Evolutionary conservation across 2,329 filamentous ascomycete genomes (phyloP).

Genomic region (Acephala macrosclerotiorum): DNA sequence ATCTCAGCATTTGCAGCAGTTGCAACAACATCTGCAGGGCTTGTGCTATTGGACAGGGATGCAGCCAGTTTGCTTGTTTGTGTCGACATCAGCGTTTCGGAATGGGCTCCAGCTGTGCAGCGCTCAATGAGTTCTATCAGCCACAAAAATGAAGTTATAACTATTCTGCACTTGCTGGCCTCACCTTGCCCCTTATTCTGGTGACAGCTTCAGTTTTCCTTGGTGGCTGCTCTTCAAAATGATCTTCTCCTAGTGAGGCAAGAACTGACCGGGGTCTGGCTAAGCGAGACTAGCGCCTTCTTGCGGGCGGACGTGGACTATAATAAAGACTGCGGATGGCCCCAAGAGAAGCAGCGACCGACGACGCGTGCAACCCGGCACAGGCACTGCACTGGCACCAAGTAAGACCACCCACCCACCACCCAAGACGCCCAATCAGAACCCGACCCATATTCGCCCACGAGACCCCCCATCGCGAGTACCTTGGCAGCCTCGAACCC

Average conservation of each 20-base stretch:
- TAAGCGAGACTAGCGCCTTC: slow-evolving; percentile 14
- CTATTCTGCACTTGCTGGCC: neutral
- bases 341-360: slow-evolving; percentile 25
- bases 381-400: neutral
- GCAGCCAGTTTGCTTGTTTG: slow-evolving; percentile 17
- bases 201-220: neutral
- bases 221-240: slow-evolving; percentile 14
- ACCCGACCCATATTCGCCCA: neutral
- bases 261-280: slow-evolving; percentile 25
- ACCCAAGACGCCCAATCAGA: neutral
- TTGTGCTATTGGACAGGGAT: slow-evolving; percentile 27
- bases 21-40: slow-evolving; percentile 14
- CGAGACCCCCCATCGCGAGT: no score
- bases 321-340: slow-evolving; percentile 27
- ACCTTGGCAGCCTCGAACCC: no score
- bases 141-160: slow-evolving; percentile 1
- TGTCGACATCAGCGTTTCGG: neutral
- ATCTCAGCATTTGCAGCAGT: neutral
- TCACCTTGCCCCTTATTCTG: neutral
- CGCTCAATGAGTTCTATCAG: neutral
- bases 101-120: neutral
- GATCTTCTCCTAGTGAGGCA: slow-evolving; percentile 25
- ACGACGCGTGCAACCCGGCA: slow-evolving; percentile 20
- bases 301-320: slow-evolving; percentile 13
- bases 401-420: slow-evolving; percentile 7